Evolutionary conservation across 202 grass and related monocot genomes (phyloP), one percentile per base, ranked within the genome.

Genomic region (Bolboschoenoplectus hybrid): DNA sequence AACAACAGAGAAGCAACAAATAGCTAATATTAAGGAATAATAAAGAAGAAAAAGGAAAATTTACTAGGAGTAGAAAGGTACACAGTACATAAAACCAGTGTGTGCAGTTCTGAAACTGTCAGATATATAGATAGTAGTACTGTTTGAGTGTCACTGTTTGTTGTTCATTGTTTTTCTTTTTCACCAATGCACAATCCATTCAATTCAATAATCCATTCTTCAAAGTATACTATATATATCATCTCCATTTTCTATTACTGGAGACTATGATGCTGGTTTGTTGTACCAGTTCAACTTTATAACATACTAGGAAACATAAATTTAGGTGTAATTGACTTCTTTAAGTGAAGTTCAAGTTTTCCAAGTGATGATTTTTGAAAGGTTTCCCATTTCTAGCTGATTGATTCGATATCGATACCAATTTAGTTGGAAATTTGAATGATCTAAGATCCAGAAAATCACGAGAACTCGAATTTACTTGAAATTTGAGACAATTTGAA

Each of bases 21-120:
- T 10, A 74, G 46, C 71, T 12, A 26, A 49, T 32, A 50, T 35
- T 35, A 51, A 35, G 39, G 71, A 74, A 74, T 51, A 74, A 74
- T 74, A 51, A 51, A 1, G 4, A 34, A 26, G 9, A 19, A 72
- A 74, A 72, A 74, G 17, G 13, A 39, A 14, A 63, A 9, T 67
- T 67, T 68, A 74, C 71, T 50, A 74, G 26, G 71, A 13, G 71
- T 13, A 74, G 45, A 74, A 74, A 50, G 46, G 71, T 51, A 74
- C 71, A 74, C 9, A 3, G 71, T 50, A 74, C 71, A 74, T 13
- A 39, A 38, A 40, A 67, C 45, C 19, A 74, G 70, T 74, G 69
- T 73, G 70, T 73, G 70, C 70, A 67, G 64, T 67, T 34, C 64
- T 67, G 64, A 40, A 36, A 35, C 13, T 67, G 64, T 67, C 64